phyloP scores from a whole-genome alignment of 2,329 filamentous ascomycete genomes.

The Septoria petroselini region DNA sequence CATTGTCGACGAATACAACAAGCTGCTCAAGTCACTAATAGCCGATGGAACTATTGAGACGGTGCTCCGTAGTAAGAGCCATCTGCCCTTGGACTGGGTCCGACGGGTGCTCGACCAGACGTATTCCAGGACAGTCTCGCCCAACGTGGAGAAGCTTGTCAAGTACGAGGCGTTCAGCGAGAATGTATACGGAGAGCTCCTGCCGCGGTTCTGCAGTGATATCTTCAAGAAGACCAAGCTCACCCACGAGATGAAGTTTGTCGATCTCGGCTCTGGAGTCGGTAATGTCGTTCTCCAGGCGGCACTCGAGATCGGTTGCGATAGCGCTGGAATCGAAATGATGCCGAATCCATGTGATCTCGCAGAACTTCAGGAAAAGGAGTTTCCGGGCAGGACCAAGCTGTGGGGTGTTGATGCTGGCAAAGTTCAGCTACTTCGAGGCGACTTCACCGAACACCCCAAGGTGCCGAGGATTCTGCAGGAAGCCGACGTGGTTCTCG shows the following conservation, averaged over 20 bases:
- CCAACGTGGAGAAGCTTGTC: conserved; percentile 75
- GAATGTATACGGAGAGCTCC: conserved; percentile 90
- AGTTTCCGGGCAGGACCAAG: conserved; percentile 79
- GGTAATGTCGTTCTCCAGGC: conserved; percentile 95
- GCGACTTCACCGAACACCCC: conserved; percentile 75
- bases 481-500: conserved; percentile 88
- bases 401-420: conserved; percentile 86
- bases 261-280: conserved; percentile 92
- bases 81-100: conserved; percentile 69
- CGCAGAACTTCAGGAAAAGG: conserved; percentile 72
- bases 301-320: conserved; percentile 86
- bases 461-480: conserved; percentile 70
- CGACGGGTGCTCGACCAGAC: conserved; percentile 69
- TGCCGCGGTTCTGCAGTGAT: conserved; percentile 76
- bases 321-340: conserved; percentile 95
- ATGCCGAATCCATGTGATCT: conserved; percentile 86
- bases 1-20: conserved; percentile 75
- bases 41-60: conserved; percentile 68
- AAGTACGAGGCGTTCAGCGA: conserved; percentile 88
- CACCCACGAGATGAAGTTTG: conserved; percentile 80
- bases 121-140: conserved; percentile 89
- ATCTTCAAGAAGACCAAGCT: conserved; percentile 77
- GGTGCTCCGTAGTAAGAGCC: conserved; percentile 66
- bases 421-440: conserved; percentile 72
- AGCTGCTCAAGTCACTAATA: conserved; percentile 62